These are phyloP conservation scores for Hymenoscyphus repandus DNA, from an alignment of 2,329 filamentous ascomycete species.

Conservation along the genomic window DNA sequence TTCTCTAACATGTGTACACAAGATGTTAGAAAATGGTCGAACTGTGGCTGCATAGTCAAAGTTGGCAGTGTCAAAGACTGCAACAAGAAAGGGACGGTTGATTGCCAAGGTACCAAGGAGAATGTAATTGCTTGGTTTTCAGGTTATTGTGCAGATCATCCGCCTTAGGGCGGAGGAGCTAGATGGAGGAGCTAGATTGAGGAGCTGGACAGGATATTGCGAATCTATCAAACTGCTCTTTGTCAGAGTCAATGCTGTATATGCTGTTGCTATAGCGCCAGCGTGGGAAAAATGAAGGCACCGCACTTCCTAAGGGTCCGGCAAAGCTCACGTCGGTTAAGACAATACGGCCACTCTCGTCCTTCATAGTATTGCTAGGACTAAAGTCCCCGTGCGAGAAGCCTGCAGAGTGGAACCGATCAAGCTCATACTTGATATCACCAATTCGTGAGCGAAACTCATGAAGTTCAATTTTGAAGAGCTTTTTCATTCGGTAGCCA, in stretches of 20 bases:
- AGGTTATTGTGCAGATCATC: no score
- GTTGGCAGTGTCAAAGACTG: no score
- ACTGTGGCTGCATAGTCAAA: no score
- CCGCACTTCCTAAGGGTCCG: constrained; percentile 15
- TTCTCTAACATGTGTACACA: no score
- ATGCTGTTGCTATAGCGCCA: constrained; percentile 11
- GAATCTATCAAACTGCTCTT: constrained; percentile 9
- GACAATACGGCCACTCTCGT: constrained; percentile 6
- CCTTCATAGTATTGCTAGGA: constrained; percentile 13
- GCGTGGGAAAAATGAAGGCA: constrained; percentile 14
- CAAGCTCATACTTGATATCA: constrained; percentile 12
- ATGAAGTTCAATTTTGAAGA: constrained; percentile 13
- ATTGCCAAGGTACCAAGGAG: no score
- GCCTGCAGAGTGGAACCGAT: constrained; percentile 13
- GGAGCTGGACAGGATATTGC: no score
- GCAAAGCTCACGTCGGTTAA: constrained; percentile 14
- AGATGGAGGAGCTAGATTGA: background rate
- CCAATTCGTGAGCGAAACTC: constrained; percentile 12
- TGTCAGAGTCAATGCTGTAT: constrained; percentile 11
- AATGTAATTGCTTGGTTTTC: no score
- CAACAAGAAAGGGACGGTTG: no score
- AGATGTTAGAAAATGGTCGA: no score
- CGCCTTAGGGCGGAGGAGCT: no score
- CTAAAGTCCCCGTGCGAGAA: constrained; percentile 16
- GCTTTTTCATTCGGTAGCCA: constrained; percentile 17